A percentile compares a stretch with the other conserved stretches of the same genome.
Evolutionary conservation across 352 stramenopile species (phyloP).

Genomic region (Achlya hypogyna): DNA sequence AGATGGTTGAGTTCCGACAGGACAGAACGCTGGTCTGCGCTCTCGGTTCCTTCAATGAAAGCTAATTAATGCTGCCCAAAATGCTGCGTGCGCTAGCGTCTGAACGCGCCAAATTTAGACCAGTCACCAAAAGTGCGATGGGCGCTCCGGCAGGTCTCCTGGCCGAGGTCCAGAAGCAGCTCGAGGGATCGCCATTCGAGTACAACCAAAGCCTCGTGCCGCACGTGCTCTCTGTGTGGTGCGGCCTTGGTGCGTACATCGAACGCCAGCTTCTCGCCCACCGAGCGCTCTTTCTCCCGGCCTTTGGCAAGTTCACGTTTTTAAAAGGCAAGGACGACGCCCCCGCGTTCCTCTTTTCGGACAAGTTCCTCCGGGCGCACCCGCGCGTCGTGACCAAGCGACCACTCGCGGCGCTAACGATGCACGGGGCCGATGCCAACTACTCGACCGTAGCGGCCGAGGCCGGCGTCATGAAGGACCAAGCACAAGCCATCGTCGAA

Average conservation of each 20-base stretch:
- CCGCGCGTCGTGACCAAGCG: constrained; percentile 10
- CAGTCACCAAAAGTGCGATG: background rate
- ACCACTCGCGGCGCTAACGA: constrained; percentile 7
- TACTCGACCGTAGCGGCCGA: constrained; percentile 15
- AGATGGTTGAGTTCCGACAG: too few relatives aligned
- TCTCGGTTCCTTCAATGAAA: too few relatives aligned
- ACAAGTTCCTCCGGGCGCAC: constrained; percentile 16
- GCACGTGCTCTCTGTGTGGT: constrained; percentile 40
- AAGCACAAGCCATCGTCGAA: constrained; percentile 16
- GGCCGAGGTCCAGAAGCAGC: constrained; percentile 37
- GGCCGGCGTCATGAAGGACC: constrained; percentile 15
- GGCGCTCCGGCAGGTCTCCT: constrained; percentile 24
- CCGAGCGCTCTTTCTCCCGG: constrained; percentile 34
- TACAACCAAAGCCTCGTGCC: constrained; percentile 47
- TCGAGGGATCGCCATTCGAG: constrained; percentile 39
- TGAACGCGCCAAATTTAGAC: background rate
- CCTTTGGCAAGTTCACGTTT: constrained; percentile 52
- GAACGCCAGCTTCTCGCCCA: constrained; percentile 31
- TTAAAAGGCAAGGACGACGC: constrained; percentile 22
- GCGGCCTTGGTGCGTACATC: constrained; percentile 27
- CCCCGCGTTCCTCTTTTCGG: constrained; percentile 13
- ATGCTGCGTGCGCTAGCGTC: background rate
- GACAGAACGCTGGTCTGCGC: too few relatives aligned
- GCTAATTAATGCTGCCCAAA: too few relatives aligned
- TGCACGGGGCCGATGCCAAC: constrained; percentile 13